Percentiles rank a stretch among this genome's conserved stretches.
These are phyloP conservation scores for Raffaelea deltoideospora DNA, from an alignment of 2,329 filamentous ascomycete genomes.

Conservation along the genomic window DNA sequence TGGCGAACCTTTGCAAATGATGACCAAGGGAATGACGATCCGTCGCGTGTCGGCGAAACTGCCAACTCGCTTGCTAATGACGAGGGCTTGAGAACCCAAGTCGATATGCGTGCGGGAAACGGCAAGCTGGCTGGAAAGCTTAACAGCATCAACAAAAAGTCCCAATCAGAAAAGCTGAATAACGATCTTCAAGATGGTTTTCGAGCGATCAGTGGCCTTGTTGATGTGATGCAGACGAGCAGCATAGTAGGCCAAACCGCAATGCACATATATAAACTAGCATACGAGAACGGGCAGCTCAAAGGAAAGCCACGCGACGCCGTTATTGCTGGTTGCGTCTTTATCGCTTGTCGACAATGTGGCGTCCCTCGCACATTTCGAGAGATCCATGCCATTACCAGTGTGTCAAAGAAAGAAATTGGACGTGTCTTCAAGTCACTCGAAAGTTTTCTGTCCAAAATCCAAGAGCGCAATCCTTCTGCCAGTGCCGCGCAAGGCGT, in stretches of 20 bases:
- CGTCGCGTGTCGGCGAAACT: conserved; percentile 92
- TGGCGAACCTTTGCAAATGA: conserved; percentile 99
- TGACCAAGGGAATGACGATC: conserved; percentile 90
- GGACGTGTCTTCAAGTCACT: conserved; percentile 88
- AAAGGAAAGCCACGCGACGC: conserved; percentile 92
- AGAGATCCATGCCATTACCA: conserved; percentile 86
- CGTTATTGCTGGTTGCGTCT: conserved; percentile 91
- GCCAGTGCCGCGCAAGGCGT: conserved; percentile 30
- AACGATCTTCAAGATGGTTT: conserved; percentile 51
- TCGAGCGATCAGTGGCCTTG: conserved; percentile 76
- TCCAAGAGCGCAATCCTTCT: conserved; percentile 45
- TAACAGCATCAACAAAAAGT: conserved; percentile 15
- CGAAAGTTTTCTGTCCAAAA: conserved; percentile 71
- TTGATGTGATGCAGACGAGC: conserved; percentile 70
- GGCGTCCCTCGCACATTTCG: conserved; percentile 78
- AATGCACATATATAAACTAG: conserved; percentile 89
- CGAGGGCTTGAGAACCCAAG: conserved; percentile 12
- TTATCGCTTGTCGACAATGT: conserved; percentile 89
- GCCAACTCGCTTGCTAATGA: conserved; percentile 54
- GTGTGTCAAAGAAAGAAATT: conserved; percentile 94
- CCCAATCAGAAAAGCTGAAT: conserved; percentile 13
- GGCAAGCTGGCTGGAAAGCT: conserved; percentile 12
- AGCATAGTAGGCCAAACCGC: conserved; percentile 74
- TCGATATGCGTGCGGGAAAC: conserved; percentile 12
- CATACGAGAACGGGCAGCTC: conserved; percentile 83